Percentiles rank a stretch among this genome's conserved stretches.
Conservation (phyloP, 371 early-diverging fungal species). For the Basidiobolus meristosporus region DNA sequence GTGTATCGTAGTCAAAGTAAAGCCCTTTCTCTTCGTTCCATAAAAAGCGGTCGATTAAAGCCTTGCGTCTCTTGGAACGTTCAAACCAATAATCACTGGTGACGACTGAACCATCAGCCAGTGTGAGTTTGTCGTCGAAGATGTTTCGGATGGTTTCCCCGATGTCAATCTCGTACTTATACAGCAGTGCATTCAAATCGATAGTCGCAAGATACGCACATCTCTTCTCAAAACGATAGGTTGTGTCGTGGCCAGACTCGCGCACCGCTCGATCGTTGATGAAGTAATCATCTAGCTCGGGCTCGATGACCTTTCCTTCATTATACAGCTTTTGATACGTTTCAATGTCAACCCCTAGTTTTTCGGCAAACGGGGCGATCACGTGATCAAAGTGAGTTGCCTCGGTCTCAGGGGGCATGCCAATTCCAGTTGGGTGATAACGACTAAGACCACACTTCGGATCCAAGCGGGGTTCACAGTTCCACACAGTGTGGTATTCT, state of each 20-base stretch:
- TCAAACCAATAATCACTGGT: conserved; percentile 19
- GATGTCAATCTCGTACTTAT: conserved; percentile 88
- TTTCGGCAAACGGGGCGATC: conserved; percentile 68
- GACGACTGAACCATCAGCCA: conserved; percentile 16
- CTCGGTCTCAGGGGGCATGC: conserved; percentile 96
- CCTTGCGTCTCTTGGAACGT: conserved; percentile 18
- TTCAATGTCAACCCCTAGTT: conserved; percentile 34
- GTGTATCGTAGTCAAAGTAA: conserved; percentile 73
- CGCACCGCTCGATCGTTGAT: conserved; percentile 92
- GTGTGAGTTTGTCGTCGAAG: conserved; percentile 28
- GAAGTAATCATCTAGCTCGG: conserved; percentile 84
- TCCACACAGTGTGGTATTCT: conserved; percentile 88
- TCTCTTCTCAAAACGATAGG: conserved; percentile 79
- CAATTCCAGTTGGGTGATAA: conserved; percentile 73
- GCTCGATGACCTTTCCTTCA: conserved; percentile 36
- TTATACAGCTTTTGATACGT: conserved; percentile 54
- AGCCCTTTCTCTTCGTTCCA: conserved; percentile 57
- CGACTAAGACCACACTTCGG: conserved; percentile 55
- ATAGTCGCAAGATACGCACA: conserved; percentile 85
- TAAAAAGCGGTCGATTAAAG: conserved; percentile 35
- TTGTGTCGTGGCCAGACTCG: conserved; percentile 93
- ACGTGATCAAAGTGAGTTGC: conserved; percentile 83
- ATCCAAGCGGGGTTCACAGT: conserved; percentile 60
- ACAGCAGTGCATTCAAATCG: conserved; percentile 77
- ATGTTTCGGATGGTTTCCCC: conserved; percentile 40